Evolutionary conservation across 306 rosid species (phyloP), one percentile per base, ranked within the genome.

Genomic region (Cyclanthera cordifolia): DNA sequence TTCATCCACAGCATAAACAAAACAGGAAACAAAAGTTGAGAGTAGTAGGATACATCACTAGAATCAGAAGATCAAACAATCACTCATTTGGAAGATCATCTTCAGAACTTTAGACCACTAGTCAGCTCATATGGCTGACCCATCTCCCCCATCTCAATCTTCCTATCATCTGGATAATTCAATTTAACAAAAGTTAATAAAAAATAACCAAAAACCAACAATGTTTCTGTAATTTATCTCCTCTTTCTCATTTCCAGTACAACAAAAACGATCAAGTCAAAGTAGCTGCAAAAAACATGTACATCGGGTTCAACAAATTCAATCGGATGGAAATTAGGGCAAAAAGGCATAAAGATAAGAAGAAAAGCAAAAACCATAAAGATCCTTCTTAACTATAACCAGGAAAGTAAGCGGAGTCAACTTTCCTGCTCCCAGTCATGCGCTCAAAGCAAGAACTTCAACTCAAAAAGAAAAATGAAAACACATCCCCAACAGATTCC

Each of bases 391-490:
- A 39, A 63, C 51, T 63, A 63, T 2, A 21, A 63, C 69, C 69
- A 63, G 69, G 50, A 63, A 63, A 63, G 69, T 63, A 39, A 41
- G 50, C 52, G 32, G 39, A 65, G 53, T 65, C 39, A 65, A 46
- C 70, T 65, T 7, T 43, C 46, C 39, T 0, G 23, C 53, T 45
- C 25, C 23, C 39, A 65, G 54, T 14, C 21, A 14, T 65, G 30
- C 2, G 32, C 2, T 28, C 4, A 28, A 28, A 28, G 32, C 32
- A 28, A 28, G 2, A 28, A 28, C 2, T 28, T 28, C 32, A 28
- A 28, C 69, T 63, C 34, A 63, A 63, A 63, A 63, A 14, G 30
- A 20, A 61, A 17, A 1, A n/a, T 15, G 15, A 19, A 14, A 55
- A 54, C 20, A 39, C 9, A 65, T 5, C 6, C 69, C n/a, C 52